phyloP scores from a whole-genome alignment of 257 asterid species.

The Solanum piurae region DNA sequence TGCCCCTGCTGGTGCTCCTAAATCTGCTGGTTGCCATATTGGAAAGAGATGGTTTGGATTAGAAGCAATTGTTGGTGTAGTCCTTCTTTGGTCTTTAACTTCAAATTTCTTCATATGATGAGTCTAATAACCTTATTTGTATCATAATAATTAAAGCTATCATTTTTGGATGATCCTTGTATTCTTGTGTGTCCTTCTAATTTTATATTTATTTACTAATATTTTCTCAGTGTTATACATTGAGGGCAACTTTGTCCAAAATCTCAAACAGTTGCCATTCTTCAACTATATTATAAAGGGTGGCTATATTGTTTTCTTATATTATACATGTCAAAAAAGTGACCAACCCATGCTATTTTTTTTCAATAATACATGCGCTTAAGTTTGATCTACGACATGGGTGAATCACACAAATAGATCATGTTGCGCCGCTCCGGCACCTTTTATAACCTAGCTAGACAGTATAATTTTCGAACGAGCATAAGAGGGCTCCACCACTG shows the following conservation, averaged over 20 bases:
- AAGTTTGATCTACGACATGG: not conserved
- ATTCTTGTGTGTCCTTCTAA: not conserved
- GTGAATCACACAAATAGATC: not conserved
- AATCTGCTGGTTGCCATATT: slow-evolving; percentile 3
- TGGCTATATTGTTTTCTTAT: not conserved
- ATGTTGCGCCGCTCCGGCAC: not conserved
- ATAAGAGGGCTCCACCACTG: too few species aligned
- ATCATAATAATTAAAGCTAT: not conserved
- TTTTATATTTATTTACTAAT: not conserved
- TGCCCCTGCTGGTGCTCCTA: slow-evolving; percentile 4
- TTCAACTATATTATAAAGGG: not conserved
- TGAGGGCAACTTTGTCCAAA: not conserved
- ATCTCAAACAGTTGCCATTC: not conserved
- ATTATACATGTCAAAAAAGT: not conserved
- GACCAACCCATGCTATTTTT: not conserved
- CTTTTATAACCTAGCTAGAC: not conserved
- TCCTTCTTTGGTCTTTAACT: slow-evolving; percentile 6
- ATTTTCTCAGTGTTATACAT: not conserved
- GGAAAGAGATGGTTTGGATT: slow-evolving; percentile 11
- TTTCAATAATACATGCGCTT: not conserved
- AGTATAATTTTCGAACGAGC: not conserved
- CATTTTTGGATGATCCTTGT: not conserved
- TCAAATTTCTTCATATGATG: not conserved
- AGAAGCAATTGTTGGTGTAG: slow-evolving; percentile 6
- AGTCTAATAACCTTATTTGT: not conserved